A percentile compares a stretch with the other conserved stretches of the same genome.
Conservation (phyloP, 345 rosid species). For the Mallotus nudiflorus region DNA sequence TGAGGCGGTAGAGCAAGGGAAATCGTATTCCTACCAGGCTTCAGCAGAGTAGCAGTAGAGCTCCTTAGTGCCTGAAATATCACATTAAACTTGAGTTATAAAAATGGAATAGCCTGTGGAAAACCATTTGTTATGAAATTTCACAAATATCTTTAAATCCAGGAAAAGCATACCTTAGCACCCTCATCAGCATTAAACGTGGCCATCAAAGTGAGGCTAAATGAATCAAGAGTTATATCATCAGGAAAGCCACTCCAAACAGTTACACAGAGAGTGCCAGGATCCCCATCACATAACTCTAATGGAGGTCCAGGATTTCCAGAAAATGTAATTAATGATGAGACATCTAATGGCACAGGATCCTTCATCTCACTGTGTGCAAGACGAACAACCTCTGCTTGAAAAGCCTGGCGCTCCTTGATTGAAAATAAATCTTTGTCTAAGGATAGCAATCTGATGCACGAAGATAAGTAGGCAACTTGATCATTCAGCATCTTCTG, state of each 20-base stretch:
- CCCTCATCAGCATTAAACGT: slow-evolving; percentile 86
- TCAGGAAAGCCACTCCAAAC: slow-evolving; percentile 99
- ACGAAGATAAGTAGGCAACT: slow-evolving; percentile 93
- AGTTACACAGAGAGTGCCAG: slow-evolving; percentile 76
- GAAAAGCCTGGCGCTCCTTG: slow-evolving; percentile 94
- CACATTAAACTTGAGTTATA: slow-evolving; percentile 19
- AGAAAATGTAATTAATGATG: slow-evolving; percentile 89
- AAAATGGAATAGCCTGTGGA: slow-evolving; percentile 3
- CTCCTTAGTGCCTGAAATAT: slow-evolving; percentile 76
- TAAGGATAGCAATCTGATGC: slow-evolving; percentile 85
- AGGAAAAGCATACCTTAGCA: slow-evolving; percentile 60
- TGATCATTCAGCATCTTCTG: slow-evolving; percentile 89
- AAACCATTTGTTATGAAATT: slow-evolving; percentile 4
- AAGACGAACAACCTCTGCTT: slow-evolving; percentile 79
- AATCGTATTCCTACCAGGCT: slow-evolving; percentile 72
- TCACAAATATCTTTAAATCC: background rate
- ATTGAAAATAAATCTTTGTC: slow-evolving; percentile 76
- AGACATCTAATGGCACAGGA: slow-evolving; percentile 92
- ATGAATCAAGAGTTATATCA: slow-evolving; percentile 90
- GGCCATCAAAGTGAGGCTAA: slow-evolving; percentile 86
- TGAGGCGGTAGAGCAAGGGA: slow-evolving; percentile 82
- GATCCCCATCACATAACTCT: slow-evolving; percentile 94
- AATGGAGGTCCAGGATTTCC: slow-evolving; percentile 86
- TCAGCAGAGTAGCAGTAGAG: slow-evolving; percentile 64
- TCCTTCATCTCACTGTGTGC: slow-evolving; percentile 94